Conservation (phyloP, 768 basidiomycete genomes). For the Mycena vitilis region DNA sequence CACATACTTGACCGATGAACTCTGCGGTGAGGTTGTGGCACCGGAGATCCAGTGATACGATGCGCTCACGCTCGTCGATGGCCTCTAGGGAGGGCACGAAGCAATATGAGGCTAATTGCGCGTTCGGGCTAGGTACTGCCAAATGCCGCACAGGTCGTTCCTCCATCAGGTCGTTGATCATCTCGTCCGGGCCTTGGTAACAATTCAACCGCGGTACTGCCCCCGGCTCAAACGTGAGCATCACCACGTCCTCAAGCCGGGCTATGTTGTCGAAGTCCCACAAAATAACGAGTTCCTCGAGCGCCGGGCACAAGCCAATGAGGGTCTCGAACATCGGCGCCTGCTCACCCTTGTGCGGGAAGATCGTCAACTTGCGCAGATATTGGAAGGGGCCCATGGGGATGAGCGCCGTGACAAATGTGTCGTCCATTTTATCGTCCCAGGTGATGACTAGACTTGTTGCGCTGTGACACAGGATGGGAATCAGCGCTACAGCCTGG, state of each 20-base stretch:
- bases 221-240: not conserved
- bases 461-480: not conserved
- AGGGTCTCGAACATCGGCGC: not conserved
- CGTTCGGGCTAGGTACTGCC: not conserved
- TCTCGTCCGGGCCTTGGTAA: constrained; percentile 8
- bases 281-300: not conserved
- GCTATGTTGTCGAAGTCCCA: constrained; percentile 5
- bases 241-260: not conserved
- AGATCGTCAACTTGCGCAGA: constrained; percentile 7
- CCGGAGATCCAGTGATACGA: constrained; percentile 20
- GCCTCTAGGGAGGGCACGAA: not conserved
- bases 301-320: constrained; percentile 3
- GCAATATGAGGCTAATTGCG: not conserved
- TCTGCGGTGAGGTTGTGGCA: not conserved
- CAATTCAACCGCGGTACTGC: not conserved
- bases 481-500: constrained; percentile 1
- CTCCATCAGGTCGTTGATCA: constrained; percentile 5
- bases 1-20: not conserved
- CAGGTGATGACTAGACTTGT: constrained; percentile 1
- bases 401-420: not conserved
- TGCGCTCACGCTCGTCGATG: not conserved
- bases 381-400: not conserved
- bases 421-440: not conserved
- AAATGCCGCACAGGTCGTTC: constrained; percentile 9
- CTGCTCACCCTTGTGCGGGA: not conserved